Conservation (phyloP, 441 rosid species). For the Syzygium syzygioides region DNA sequence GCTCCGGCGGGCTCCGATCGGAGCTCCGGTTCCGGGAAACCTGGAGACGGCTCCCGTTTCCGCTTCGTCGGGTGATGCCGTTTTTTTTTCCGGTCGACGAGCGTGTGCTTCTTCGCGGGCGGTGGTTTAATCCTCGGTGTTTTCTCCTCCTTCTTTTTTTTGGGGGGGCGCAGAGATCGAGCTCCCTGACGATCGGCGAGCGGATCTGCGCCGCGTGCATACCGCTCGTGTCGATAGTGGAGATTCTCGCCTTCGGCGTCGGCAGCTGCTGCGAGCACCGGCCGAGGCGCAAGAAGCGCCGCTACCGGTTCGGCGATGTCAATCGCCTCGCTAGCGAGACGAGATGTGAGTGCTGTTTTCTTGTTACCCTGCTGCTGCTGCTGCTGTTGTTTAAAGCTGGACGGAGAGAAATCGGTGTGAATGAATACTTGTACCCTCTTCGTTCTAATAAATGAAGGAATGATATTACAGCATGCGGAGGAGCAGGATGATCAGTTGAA, state of each 20-base stretch:
- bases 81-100: background rate
- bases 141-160: too few species aligned
- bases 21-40: background rate
- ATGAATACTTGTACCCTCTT: background rate
- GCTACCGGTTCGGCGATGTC: background rate
- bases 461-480: background rate
- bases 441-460: background rate
- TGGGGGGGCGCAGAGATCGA: background rate
- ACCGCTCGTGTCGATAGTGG: background rate
- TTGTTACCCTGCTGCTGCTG: background rate
- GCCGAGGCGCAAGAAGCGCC: background rate
- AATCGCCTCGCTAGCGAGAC: background rate
- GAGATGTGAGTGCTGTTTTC: background rate
- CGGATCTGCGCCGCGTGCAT: background rate
- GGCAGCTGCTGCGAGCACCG: background rate
- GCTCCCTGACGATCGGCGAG: conserved; percentile 1
- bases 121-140: background rate
- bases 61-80: background rate
- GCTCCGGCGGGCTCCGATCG: background rate
- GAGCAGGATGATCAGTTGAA: background rate
- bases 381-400: background rate
- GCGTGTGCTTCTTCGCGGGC: background rate
- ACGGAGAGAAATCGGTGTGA: background rate
- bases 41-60: background rate
- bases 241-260: background rate